Percentiles rank a stretch among this genome's conserved stretches.
Conservation (phyloP, 306 rosid species). For the Pyrus pyrifolia region DNA sequence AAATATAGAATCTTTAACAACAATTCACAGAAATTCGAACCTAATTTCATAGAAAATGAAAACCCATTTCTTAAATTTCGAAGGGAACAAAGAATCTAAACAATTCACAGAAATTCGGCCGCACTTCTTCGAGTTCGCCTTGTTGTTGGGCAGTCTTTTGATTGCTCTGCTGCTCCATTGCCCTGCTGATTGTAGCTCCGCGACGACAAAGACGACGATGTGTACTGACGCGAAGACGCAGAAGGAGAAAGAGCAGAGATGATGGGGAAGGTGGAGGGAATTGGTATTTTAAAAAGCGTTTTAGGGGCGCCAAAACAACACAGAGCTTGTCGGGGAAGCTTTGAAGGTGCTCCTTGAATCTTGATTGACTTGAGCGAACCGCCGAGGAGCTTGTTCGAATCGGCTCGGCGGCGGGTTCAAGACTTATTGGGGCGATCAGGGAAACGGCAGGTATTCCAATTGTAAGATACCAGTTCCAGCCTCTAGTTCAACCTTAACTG, state of each 20-base stretch:
- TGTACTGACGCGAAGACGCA: too few species aligned
- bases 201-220: not conserved
- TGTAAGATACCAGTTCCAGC: too few species aligned
- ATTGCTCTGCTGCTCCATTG: slow-evolving; percentile 67
- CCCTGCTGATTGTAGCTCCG: not conserved
- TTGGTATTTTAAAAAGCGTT: slow-evolving; percentile 17
- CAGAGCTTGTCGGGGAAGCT: slow-evolving; percentile 28
- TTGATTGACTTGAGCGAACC: too few species aligned
- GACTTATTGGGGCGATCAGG: slow-evolving; percentile 31
- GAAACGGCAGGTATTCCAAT: slow-evolving; percentile 11
- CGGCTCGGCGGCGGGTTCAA: not conserved
- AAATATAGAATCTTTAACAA: too few species aligned
- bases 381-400: too few species aligned
- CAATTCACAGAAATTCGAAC: too few species aligned
- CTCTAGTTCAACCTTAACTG: too few species aligned
- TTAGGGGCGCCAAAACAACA: slow-evolving; percentile 34
- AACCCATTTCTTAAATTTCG: not conserved
- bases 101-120: slow-evolving; percentile 5
- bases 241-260: not conserved
- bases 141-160: slow-evolving; percentile 43
- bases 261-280: not conserved
- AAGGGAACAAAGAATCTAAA: not conserved
- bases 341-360: not conserved
- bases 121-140: slow-evolving; percentile 56
- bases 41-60: too few species aligned